Conservation (phyloP, 2,329 filamentous ascomycete species). For the Sordariomycetes sp. region DNA sequence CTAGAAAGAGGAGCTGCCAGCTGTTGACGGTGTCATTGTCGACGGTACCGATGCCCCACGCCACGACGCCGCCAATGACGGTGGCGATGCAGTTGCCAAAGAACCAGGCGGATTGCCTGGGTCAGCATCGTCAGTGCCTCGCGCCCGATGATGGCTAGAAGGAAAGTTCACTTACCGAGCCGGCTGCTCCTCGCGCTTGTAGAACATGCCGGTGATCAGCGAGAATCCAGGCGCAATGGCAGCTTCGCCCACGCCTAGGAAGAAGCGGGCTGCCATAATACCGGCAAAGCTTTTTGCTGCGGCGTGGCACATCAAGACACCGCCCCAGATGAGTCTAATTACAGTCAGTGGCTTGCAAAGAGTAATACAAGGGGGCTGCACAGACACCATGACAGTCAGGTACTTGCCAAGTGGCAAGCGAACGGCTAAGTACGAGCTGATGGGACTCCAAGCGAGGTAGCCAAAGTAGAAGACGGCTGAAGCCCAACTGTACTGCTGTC, state of each 20-base stretch:
- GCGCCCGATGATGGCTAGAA: too few species aligned
- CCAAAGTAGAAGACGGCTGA: too few species aligned
- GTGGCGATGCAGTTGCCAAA: too few species aligned
- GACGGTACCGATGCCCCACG: too few species aligned
- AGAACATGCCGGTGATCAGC: slow-evolving; percentile 22
- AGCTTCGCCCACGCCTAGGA: slow-evolving; percentile 21
- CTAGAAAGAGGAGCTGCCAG: background rate
- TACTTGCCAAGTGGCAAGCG: slow-evolving; percentile 1
- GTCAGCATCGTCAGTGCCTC: too few species aligned
- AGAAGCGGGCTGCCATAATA: slow-evolving; percentile 20
- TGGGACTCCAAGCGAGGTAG: background rate
- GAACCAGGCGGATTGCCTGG: too few species aligned
- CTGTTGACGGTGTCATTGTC: too few species aligned
- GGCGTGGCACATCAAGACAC: slow-evolving; percentile 33
- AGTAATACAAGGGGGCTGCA: background rate
- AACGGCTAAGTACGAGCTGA: background rate
- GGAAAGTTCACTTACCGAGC: too few species aligned
- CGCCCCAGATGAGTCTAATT: too few species aligned
- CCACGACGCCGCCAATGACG: too few species aligned
- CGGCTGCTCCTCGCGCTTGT: slow-evolving; percentile 19
- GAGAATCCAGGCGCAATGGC: slow-evolving; percentile 18
- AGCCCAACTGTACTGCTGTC: too few species aligned
- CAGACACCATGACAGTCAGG: background rate
- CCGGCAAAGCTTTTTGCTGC: slow-evolving; percentile 18
- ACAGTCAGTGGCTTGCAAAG: too few species aligned